A percentile compares a stretch with the other conserved stretches of the same genome.
phyloP scores from a whole-genome alignment of 805 yeast genomes.

The Danielia reshetovae region DNA sequence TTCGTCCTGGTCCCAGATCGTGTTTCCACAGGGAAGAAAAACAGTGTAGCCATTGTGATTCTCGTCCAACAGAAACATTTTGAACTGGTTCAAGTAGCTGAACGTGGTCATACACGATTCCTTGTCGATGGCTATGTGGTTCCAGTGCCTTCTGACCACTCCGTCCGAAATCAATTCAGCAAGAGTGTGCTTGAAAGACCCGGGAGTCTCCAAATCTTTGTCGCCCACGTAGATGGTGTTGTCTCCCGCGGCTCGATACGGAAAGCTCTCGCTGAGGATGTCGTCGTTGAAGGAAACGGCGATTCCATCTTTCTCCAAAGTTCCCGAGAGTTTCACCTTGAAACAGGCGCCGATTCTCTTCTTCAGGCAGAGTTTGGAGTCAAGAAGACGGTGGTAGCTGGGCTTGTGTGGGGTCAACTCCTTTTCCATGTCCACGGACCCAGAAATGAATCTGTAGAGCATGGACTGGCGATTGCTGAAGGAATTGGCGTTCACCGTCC shows the following conservation, averaged over 20 bases:
- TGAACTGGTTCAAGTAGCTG: slow-evolving; percentile 49
- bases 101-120: slow-evolving; percentile 60
- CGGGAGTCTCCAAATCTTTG: slow-evolving; percentile 60
- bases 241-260: slow-evolving; percentile 49
- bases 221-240: slow-evolving; percentile 64
- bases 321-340: slow-evolving; percentile 32
- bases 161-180: slow-evolving; percentile 42
- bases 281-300: slow-evolving; percentile 52
- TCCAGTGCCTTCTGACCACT: slow-evolving; percentile 20
- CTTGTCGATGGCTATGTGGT: slow-evolving; percentile 31
- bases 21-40: slow-evolving; percentile 67
- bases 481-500: slow-evolving; percentile 7
- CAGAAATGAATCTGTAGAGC: slow-evolving; percentile 63
- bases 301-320: slow-evolving; percentile 5
- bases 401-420: slow-evolving; percentile 5
- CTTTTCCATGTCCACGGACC: slow-evolving; percentile 30
- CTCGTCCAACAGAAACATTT: slow-evolving; percentile 47
- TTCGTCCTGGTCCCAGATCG: slow-evolving; percentile 12
- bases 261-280: slow-evolving; percentile 40
- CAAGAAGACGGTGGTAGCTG: slow-evolving; percentile 33
- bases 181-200: slow-evolving; percentile 58
- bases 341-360: slow-evolving; percentile 59
- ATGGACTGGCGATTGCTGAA: slow-evolving; percentile 34
- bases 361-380: slow-evolving; percentile 54
- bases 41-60: slow-evolving; percentile 66